phyloP scores from a whole-genome alignment of 2,329 filamentous ascomycete species.

The Clarireedia monteithiana region DNA sequence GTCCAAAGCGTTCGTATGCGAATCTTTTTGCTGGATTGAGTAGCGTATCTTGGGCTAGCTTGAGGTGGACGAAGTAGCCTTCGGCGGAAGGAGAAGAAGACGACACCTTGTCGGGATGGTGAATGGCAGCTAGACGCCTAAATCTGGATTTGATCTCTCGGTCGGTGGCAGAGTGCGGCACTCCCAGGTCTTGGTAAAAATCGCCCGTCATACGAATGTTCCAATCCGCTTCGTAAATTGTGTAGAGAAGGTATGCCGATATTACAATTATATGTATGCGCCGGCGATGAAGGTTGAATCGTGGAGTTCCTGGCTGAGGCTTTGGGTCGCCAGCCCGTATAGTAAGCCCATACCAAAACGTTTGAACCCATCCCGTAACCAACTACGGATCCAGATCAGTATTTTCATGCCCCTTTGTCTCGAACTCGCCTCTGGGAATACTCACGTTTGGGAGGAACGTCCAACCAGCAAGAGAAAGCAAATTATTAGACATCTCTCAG shows the following conservation, averaged over 20 bases:
- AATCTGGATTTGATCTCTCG: conserved; percentile 77
- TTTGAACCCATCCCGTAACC: conserved; percentile 69
- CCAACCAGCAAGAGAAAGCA: conserved; percentile 53
- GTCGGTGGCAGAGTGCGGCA: conserved; percentile 62
- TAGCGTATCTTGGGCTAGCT: conserved; percentile 75
- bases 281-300: conserved; percentile 66
- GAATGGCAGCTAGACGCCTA: conserved; percentile 17
- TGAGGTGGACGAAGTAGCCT: conserved; percentile 71
- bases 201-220: conserved; percentile 63
- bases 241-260: conserved; percentile 78
- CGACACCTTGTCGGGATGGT: conserved; percentile 41
- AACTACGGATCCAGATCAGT: conserved; percentile 45
- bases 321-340: conserved; percentile 85
- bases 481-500: conserved; percentile 20
- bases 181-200: conserved; percentile 72
- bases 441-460: conserved; percentile 53
- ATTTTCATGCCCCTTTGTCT: background rate
- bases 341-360: conserved; percentile 76
- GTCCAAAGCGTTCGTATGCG: conserved; percentile 85
- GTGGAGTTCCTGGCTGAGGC: conserved; percentile 60
- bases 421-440: background rate
- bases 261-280: conserved; percentile 80
- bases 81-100: conserved; percentile 26
- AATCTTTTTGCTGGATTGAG: conserved; percentile 70
- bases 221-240: conserved; percentile 85